Evolutionary conservation across 1,139 yeast species (phyloP), one percentile per base, ranked within the genome.

Genomic region (Lodderomyces parapsilosis): DNA sequence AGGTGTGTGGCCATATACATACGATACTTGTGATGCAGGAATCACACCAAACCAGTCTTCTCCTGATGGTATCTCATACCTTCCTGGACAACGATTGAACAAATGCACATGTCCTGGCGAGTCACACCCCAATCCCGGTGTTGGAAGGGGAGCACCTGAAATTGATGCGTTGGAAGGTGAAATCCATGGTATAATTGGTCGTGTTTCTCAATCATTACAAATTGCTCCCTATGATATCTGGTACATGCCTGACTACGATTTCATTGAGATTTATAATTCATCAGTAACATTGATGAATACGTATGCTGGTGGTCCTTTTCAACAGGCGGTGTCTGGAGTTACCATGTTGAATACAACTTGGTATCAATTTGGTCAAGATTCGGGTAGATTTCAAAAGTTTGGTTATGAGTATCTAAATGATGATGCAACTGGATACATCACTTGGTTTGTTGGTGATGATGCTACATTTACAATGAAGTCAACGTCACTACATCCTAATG

Each of bases 1-100:
- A 37, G 96, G 96, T 34, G 82, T 85, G 10, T 88, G 96, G 96
- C 96, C 96, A 2, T 88, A 87, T 56, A 73, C 89, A n/a, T 88
- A 88, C 59, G 80, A 81, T 30, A 64, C 78, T 14, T 88, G 96
- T 66, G 96, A 88, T 69, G 88, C 88, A 4, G 96, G 96, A 49
- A 86, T 87, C 49, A 86, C 96, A 6, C 84, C 94, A n/a, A 88
- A 88, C 59, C 96, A 88, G 65, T 82, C 90, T 10, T 77, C 89
- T 0, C 73, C 84, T 1, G 96, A 86, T 62, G 96, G 96, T 37
- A 75, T 86, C 39, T 81, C 87, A 6, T 84, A 77, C 55, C 66
- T 87, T 34, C 87, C 89, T 0, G 96, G 96, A 18, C 95, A 87
- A 66, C 74, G 77, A 47, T 68, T 87, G 45, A 80, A 72, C 57